These are phyloP conservation scores for Nitzschia sp. DNA, from an alignment of 108 stramenopile genomes.

Conservation along the genomic window DNA sequence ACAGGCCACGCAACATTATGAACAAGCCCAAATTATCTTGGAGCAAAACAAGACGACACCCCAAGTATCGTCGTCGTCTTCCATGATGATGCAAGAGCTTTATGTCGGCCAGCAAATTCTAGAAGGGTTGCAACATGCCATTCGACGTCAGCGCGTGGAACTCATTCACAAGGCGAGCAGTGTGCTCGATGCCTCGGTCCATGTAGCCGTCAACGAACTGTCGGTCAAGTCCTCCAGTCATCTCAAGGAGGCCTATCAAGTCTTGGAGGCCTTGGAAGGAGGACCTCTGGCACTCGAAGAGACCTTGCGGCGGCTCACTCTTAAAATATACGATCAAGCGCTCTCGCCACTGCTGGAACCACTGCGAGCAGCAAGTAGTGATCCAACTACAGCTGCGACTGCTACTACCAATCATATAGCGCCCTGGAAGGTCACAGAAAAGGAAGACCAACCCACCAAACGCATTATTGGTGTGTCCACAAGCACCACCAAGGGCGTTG, in stretches of 20 bases:
- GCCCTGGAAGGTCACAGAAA: constrained; percentile 26
- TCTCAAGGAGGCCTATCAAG: constrained; percentile 34
- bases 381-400: neutral
- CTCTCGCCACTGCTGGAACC: constrained; percentile 29
- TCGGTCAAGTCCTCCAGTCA: constrained; percentile 28
- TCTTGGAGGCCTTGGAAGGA: constrained; percentile 30
- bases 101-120: constrained; percentile 31
- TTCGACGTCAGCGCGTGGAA: constrained; percentile 47
- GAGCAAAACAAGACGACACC: too few species aligned
- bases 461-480: constrained; percentile 29
- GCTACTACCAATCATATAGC: neutral
- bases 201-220: constrained; percentile 24
- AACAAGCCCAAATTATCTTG: constrained; percentile 26
- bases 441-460: constrained; percentile 12
- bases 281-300: constrained; percentile 14
- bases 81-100: neutral
- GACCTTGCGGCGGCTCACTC: constrained; percentile 34
- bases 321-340: constrained; percentile 14
- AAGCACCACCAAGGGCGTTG: constrained; percentile 12
- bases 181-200: constrained; percentile 33
- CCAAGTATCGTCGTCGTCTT: too few species aligned
- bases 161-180: constrained; percentile 31
- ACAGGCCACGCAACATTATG: constrained; percentile 24
- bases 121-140: constrained; percentile 22
- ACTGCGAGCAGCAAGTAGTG: neutral